Conservation (phyloP, 2,329 filamentous ascomycete species). For the Keithomyces neogunnii region DNA sequence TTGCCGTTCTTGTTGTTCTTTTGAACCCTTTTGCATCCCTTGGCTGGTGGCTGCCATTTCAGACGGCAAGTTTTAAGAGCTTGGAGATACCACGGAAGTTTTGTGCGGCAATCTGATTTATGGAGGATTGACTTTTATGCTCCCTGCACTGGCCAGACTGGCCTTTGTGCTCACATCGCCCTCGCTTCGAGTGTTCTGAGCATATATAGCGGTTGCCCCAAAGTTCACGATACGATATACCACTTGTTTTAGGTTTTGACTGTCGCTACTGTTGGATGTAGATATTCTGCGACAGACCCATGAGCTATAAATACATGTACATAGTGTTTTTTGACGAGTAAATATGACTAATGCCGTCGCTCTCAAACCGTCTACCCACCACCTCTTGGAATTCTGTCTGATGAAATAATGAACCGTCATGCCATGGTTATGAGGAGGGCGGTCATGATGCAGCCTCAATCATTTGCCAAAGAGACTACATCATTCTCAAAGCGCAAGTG, state of each 20-base stretch:
- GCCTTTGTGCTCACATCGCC: background rate
- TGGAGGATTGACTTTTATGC: background rate
- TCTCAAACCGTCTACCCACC: too few relatives aligned
- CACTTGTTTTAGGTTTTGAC: background rate
- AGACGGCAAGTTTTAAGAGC: constrained; percentile 9
- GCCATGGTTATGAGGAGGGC: background rate
- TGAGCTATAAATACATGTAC: background rate
- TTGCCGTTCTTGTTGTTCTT: too few relatives aligned
- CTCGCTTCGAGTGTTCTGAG: too few relatives aligned
- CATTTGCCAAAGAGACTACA: background rate
- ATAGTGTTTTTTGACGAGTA: background rate
- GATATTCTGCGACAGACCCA: background rate
- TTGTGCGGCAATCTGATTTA: constrained; percentile 3
- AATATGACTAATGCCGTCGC: background rate
- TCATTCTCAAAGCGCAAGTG: constrained; percentile 23
- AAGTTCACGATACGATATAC: background rate
- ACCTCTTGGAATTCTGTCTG: too few relatives aligned
- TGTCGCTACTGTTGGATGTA: constrained; percentile 1
- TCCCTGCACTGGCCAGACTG: background rate
- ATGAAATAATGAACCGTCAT: too few relatives aligned
- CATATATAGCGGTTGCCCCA: too few relatives aligned
- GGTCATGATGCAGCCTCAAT: background rate
- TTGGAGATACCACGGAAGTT: constrained; percentile 13
- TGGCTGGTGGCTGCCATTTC: constrained; percentile 7
- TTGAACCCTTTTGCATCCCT: background rate